phyloP scores from a whole-genome alignment of 257 asterid species.

The Solanum phureja region DNA sequence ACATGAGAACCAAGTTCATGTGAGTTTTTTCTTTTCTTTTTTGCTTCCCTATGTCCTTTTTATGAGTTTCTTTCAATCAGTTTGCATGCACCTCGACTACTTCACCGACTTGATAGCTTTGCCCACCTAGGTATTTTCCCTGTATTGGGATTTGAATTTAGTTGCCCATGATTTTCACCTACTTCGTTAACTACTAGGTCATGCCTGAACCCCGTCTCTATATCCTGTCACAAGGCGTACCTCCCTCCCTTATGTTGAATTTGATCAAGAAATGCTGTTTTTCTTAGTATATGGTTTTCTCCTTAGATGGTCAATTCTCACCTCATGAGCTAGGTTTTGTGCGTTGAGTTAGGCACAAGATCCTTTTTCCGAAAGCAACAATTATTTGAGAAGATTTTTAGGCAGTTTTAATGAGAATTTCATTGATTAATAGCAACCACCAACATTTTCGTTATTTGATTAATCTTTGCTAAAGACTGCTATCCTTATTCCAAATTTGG shows the following conservation, averaged over 20 bases:
- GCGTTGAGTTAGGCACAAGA: background rate
- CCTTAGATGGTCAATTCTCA: background rate
- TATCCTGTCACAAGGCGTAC: background rate
- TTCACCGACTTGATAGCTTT: background rate
- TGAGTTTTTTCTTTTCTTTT: conserved; percentile 17
- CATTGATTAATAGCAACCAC: background rate
- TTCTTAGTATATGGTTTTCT: background rate
- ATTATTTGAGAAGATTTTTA: background rate
- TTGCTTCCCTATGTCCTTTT: background rate
- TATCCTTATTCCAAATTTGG: background rate
- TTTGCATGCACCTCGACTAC: background rate
- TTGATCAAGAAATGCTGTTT: background rate
- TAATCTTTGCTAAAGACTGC: background rate
- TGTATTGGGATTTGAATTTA: background rate
- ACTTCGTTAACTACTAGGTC: background rate
- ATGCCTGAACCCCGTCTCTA: background rate
- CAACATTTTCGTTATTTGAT: background rate
- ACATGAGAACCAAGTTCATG: conserved; percentile 87
- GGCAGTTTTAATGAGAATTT: background rate
- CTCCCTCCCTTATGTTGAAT: background rate
- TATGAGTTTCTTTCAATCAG: background rate
- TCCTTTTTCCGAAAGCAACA: background rate
- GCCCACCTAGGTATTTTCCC: background rate
- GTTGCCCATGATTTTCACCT: background rate
- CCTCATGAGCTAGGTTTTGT: background rate